Conservation (phyloP, 108 stramenopile species). For the Fistulifera solaris region DNA sequence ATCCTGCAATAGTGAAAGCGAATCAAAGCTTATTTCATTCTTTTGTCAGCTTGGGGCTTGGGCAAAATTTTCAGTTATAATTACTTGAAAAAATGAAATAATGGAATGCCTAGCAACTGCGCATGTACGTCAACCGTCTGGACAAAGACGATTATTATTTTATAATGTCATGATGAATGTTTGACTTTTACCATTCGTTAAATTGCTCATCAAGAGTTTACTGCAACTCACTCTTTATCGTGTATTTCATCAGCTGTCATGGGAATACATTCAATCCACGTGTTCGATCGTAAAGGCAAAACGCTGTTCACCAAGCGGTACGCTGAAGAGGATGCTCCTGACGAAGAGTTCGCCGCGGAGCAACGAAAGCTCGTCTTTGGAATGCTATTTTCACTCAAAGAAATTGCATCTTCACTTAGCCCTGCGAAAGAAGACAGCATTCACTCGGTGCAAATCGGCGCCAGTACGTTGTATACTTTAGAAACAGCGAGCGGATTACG, state of each 20-base stretch:
- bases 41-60: too few species aligned
- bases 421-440: slow-evolving; percentile 40
- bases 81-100: too few species aligned
- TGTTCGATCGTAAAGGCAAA: slow-evolving; percentile 85
- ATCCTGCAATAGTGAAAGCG: too few species aligned
- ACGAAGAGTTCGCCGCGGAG: slow-evolving; percentile 37
- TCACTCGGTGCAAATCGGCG: slow-evolving; percentile 73
- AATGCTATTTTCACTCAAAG: slow-evolving; percentile 78
- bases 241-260: slow-evolving; percentile 27
- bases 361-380: slow-evolving; percentile 86
- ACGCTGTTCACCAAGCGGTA: slow-evolving; percentile 82
- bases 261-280: slow-evolving; percentile 80
- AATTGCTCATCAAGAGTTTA: too few species aligned
- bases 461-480: slow-evolving; percentile 66
- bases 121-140: too few species aligned
- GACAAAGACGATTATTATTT: too few species aligned
- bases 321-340: slow-evolving; percentile 17
- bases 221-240: too few species aligned
- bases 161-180: too few species aligned
- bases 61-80: too few species aligned
- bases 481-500: slow-evolving; percentile 75
- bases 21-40: too few species aligned
- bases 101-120: too few species aligned
- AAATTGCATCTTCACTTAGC: slow-evolving; percentile 64
- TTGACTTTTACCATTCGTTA: too few species aligned